A percentile compares a stretch with the other conserved stretches of the same genome.
phyloP scores from a whole-genome alignment of 1,139 yeast genomes.

The Suhomyces yuchorum region DNA sequence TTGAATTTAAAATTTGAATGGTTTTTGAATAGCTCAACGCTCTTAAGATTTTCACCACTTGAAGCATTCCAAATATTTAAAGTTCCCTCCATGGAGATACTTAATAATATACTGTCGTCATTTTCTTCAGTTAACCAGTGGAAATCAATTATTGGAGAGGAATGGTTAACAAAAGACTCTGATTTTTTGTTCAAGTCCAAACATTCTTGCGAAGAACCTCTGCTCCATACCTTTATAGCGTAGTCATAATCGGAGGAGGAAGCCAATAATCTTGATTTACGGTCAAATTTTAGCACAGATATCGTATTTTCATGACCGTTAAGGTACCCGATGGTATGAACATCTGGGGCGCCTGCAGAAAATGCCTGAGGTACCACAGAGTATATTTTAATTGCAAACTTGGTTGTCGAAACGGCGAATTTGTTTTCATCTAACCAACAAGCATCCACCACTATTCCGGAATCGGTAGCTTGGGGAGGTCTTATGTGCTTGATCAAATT shows the following conservation, averaged over 20 bases:
- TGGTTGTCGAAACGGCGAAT: slow-evolving; percentile 68
- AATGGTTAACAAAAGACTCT: slow-evolving; percentile 35
- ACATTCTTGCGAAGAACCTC: slow-evolving; percentile 53
- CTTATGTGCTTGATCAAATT: slow-evolving; percentile 34
- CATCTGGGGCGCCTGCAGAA: slow-evolving; percentile 19
- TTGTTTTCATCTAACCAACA: slow-evolving; percentile 75
- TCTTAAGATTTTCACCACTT: slow-evolving; percentile 34
- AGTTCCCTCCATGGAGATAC: slow-evolving; percentile 69
- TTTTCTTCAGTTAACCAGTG: slow-evolving; percentile 47
- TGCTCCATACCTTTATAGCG: slow-evolving; percentile 71
- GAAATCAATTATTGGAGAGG: slow-evolving; percentile 57
- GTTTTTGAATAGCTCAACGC: slow-evolving; percentile 29
- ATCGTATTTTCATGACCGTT: slow-evolving; percentile 70
- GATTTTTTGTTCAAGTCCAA: slow-evolving; percentile 29
- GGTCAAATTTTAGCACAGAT: slow-evolving; percentile 58
- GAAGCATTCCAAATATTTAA: slow-evolving; percentile 67
- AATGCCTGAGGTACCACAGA: slow-evolving; percentile 35
- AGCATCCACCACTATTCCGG: slow-evolving; percentile 25
- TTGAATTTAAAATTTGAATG: slow-evolving; percentile 25
- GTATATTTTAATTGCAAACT: slow-evolving; percentile 60
- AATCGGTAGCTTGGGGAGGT: slow-evolving; percentile 14
- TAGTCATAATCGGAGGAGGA: slow-evolving; percentile 75
- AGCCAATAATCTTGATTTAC: slow-evolving; percentile 55
- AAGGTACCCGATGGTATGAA: slow-evolving; percentile 59
- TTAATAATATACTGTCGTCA: slow-evolving; percentile 29